A percentile compares a stretch with the other conserved stretches of the same genome.
Evolutionary conservation across 2,329 filamentous ascomycete species (phyloP).

Genomic region (Tolypocladium album): DNA sequence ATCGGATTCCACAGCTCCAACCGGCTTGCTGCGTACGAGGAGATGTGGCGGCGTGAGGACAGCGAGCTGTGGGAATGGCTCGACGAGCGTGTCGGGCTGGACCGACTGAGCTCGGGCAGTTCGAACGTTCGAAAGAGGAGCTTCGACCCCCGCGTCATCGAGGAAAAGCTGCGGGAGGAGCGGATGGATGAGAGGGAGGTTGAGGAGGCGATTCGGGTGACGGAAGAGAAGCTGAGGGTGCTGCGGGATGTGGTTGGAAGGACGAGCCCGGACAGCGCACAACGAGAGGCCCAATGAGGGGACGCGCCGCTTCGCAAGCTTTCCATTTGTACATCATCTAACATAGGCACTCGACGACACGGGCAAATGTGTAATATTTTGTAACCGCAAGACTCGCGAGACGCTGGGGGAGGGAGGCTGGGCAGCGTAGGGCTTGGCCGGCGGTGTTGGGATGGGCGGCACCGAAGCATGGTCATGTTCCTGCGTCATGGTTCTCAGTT

Average conservation of each 20-base stretch:
- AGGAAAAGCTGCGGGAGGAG: slow-evolving; percentile 47
- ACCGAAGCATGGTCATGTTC: not conserved
- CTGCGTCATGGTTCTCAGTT: not conserved
- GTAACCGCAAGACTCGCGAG: not conserved
- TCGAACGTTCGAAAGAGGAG: slow-evolving; percentile 30
- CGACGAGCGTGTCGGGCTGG: slow-evolving; percentile 72
- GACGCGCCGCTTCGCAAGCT: not conserved
- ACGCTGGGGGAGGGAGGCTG: not conserved
- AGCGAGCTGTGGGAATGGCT: slow-evolving; percentile 89
- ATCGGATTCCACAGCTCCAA: slow-evolving; percentile 37
- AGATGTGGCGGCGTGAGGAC: slow-evolving; percentile 84
- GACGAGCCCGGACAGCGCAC: slow-evolving; percentile 15
- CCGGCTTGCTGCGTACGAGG: slow-evolving; percentile 75
- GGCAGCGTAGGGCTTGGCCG: not conserved
- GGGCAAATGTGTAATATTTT: not conserved
- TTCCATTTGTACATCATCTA: slow-evolving; percentile 1
- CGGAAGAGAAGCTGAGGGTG: slow-evolving; percentile 71
- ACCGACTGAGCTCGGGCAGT: slow-evolving; percentile 35
- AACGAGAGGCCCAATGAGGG: not conserved
- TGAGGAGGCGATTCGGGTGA: slow-evolving; percentile 71
- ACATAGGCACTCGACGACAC: not conserved
- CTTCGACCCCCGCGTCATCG: slow-evolving; percentile 43
- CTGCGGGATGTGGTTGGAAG: slow-evolving; percentile 61
- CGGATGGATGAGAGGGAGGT: slow-evolving; percentile 64
- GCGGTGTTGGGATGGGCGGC: not conserved